Percentiles rank a stretch among this genome's conserved stretches.
Conservation (phyloP, 1,284 basidiomycete species). For the Ceraceosorus guamensis region DNA sequence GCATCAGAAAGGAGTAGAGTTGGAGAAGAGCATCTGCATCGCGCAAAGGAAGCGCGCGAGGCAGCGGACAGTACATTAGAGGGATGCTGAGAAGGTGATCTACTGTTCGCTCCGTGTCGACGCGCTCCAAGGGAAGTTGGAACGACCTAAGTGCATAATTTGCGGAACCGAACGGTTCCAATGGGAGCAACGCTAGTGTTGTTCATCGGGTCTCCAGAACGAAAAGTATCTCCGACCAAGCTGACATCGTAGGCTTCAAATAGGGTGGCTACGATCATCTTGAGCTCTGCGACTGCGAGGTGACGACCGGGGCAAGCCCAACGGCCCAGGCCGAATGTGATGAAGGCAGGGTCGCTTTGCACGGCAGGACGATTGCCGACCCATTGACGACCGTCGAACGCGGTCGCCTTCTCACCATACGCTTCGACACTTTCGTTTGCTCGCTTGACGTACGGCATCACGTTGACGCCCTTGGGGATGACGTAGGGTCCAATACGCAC, state of each 20-base stretch:
- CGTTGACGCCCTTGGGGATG: conserved; percentile 7
- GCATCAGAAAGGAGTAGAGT: no score
- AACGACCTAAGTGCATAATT: not conserved
- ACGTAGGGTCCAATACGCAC: conserved; percentile 12
- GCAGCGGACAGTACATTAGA: no score
- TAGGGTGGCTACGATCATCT: conserved; percentile 9
- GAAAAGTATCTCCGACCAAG: conserved; percentile 1
- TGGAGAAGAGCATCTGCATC: no score
- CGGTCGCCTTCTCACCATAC: conserved; percentile 4
- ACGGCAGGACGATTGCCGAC: conserved; percentile 9
- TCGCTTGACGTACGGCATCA: conserved; percentile 13
- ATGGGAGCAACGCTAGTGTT: conserved; percentile 9
- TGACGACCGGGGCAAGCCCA: conserved; percentile 15
- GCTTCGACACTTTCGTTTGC: conserved; percentile 9
- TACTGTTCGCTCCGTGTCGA: no score
- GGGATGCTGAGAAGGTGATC: no score
- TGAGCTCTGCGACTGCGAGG: conserved; percentile 11
- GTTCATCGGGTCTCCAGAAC: conserved; percentile 10
- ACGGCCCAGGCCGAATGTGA: conserved; percentile 12
- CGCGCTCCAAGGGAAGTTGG: no score
- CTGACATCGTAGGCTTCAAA: conserved; percentile 8
- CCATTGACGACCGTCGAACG: conserved; percentile 10
- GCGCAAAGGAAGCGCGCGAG: no score
- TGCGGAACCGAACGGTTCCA: not conserved
- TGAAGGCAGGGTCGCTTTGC: conserved; percentile 6